phyloP scores from a whole-genome alignment of 2,329 filamentous ascomycete genomes.

The Aureobasidium sp. region DNA sequence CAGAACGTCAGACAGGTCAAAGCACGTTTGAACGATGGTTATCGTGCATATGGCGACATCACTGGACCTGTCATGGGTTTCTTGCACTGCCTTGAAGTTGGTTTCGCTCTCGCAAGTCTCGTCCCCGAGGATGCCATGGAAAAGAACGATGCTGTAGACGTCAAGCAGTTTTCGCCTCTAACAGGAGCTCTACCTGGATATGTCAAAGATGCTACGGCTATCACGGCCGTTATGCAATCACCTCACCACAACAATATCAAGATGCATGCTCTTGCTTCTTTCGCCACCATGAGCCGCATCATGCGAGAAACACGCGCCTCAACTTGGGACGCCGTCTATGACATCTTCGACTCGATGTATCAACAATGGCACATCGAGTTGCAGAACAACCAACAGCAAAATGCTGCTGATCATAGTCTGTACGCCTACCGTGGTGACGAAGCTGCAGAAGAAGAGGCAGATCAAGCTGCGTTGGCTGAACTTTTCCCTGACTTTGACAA shows the following conservation, averaged over 20 bases:
- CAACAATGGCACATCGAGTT: conserved; percentile 73
- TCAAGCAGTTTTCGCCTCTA: conserved; percentile 9
- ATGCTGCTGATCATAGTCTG: conserved; percentile 65
- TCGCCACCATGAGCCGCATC: conserved; percentile 11
- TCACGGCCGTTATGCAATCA: conserved; percentile 7
- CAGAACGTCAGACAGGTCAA: conserved; percentile 52
- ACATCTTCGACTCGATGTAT: conserved; percentile 50
- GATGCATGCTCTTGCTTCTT: conserved; percentile 10
- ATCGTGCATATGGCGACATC: conserved; percentile 78
- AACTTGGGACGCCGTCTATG: conserved; percentile 3
- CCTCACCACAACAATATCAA: conserved; percentile 10
- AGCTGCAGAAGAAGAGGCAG: conserved; percentile 68
- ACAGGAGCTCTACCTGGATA: conserved; percentile 7
- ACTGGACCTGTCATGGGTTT: conserved; percentile 71
- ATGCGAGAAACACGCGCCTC: not conserved
- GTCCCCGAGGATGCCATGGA: not conserved
- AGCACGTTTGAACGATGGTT: conserved; percentile 60
- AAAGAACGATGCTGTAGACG: not conserved
- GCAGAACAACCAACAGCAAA: conserved; percentile 66
- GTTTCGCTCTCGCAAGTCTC: conserved; percentile 29
- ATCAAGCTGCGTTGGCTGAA: conserved; percentile 67
- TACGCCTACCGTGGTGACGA: conserved; percentile 76
- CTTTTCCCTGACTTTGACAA: conserved; percentile 75
- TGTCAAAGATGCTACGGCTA: not conserved
- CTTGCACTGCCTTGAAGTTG: conserved; percentile 69